Evolutionary conservation across 2,329 filamentous ascomycete genomes (phyloP).

Genomic region (Alternaria metachromatica): DNA sequence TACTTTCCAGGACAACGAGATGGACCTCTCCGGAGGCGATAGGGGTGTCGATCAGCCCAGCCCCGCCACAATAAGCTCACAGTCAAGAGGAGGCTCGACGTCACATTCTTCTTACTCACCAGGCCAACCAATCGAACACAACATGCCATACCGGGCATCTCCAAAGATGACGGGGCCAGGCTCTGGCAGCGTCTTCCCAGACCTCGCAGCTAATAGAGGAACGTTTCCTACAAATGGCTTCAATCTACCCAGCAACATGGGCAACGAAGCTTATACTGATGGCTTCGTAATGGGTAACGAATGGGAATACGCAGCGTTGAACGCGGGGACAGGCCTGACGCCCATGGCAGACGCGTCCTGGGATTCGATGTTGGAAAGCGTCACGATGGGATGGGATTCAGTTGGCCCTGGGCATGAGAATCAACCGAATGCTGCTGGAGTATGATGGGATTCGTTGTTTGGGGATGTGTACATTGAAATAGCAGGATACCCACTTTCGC

Average conservation of each 20-base stretch:
- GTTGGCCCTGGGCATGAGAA: conserved; percentile 20
- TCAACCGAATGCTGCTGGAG: conserved; percentile 1
- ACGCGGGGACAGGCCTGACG: conserved; percentile 36
- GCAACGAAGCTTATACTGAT: conserved; percentile 23
- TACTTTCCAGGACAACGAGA: conserved; percentile 38
- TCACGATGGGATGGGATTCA: conserved; percentile 44
- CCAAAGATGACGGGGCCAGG: conserved; percentile 20
- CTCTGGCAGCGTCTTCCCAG: conserved; percentile 5
- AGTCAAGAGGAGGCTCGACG: conserved; percentile 41
- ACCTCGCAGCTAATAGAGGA: conserved; percentile 6
- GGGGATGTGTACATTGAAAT: not conserved
- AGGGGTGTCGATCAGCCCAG: conserved; percentile 36
- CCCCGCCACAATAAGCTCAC: conserved; percentile 43
- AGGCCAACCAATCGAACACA: conserved; percentile 30
- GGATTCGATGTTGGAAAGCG: conserved; percentile 47
- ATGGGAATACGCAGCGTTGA: conserved; percentile 41
- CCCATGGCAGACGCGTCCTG: conserved; percentile 44
- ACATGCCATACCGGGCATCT: conserved; percentile 39
- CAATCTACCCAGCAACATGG: conserved; percentile 5
- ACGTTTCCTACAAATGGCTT: conserved; percentile 14
- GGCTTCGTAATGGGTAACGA: conserved; percentile 36
- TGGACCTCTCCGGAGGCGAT: conserved; percentile 45
- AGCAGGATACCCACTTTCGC: conserved; percentile 30
- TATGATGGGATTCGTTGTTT: not conserved
- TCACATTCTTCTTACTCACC: conserved; percentile 47